These are phyloP conservation scores for slime mould (Dictyostelium discoideum) DNA, from an alignment of 78 protist genomes.

Conservation along the genomic window DNA sequence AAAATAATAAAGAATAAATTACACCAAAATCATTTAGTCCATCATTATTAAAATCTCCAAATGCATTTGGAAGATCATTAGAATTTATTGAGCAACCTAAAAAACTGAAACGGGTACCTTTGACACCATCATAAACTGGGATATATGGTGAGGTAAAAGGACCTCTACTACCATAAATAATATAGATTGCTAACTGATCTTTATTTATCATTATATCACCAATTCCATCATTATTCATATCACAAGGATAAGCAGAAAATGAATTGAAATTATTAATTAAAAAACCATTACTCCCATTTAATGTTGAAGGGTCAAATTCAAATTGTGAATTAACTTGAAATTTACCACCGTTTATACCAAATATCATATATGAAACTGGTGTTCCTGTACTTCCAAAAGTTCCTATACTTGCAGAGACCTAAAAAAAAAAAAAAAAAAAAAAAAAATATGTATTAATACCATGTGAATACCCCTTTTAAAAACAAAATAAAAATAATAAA, in stretches of 20 bases:
- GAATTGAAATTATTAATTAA: background rate
- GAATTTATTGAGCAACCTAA: background rate
- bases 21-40: background rate
- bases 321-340: background rate
- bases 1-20: no score
- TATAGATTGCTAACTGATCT: background rate
- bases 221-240: slow-evolving; percentile 3
- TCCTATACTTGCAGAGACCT: background rate
- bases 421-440: no score
- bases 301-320: background rate
- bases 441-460: no score
- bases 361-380: background rate
- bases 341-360: slow-evolving; percentile 18
- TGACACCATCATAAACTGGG: background rate
- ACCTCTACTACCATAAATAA: background rate
- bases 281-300: slow-evolving; percentile 4
- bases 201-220: background rate
- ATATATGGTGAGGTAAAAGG: background rate
- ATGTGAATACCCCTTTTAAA: no score
- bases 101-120: background rate
- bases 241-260: background rate
- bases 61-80: background rate
- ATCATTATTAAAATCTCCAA: slow-evolving; percentile 19
- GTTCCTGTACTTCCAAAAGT: no score
- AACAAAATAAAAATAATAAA: no score